A percentile compares a stretch with the other conserved stretches of the same genome.
Conservation (phyloP, 2,329 filamentous ascomycete species). For the Trichoderma citrinoviride region DNA sequence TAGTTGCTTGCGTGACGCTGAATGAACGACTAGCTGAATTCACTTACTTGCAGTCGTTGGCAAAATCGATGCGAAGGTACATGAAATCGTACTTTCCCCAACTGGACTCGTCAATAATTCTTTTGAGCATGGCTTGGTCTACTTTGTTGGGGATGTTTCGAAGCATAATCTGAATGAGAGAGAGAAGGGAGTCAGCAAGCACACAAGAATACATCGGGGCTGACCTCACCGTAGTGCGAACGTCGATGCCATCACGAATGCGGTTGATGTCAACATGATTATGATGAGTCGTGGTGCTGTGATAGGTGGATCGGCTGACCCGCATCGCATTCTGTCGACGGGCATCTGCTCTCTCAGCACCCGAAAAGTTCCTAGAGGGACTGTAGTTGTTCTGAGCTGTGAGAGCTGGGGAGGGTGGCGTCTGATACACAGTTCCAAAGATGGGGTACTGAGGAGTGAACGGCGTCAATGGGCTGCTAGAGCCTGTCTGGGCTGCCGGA, state of each 20-base stretch:
- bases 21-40: neutral
- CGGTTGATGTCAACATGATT: slow-evolving; percentile 61
- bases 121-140: slow-evolving; percentile 72
- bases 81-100: slow-evolving; percentile 89
- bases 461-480: slow-evolving; percentile 30
- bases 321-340: slow-evolving; percentile 52
- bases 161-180: slow-evolving; percentile 72
- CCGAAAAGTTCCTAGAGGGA: slow-evolving; percentile 39
- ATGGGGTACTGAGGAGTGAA: slow-evolving; percentile 35
- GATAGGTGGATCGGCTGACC: slow-evolving; percentile 46
- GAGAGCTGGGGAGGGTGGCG: slow-evolving; percentile 36
- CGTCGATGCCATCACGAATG: slow-evolving; percentile 66
- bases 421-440: slow-evolving; percentile 33
- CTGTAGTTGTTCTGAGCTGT: slow-evolving; percentile 40
- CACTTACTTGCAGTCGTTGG: slow-evolving; percentile 77
- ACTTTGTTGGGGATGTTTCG: slow-evolving; percentile 94
- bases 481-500: slow-evolving; percentile 18
- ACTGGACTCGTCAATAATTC: slow-evolving; percentile 73
- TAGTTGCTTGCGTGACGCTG: neutral
- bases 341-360: slow-evolving; percentile 37
- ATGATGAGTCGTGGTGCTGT: slow-evolving; percentile 51
- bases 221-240: slow-evolving; percentile 66
- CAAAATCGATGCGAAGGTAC: slow-evolving; percentile 88
- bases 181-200: slow-evolving; percentile 21
- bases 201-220: neutral